Base-by-base conservation (phyloP, 352 stramenopile species). In the Globisporangium takayamanum region DNA sequence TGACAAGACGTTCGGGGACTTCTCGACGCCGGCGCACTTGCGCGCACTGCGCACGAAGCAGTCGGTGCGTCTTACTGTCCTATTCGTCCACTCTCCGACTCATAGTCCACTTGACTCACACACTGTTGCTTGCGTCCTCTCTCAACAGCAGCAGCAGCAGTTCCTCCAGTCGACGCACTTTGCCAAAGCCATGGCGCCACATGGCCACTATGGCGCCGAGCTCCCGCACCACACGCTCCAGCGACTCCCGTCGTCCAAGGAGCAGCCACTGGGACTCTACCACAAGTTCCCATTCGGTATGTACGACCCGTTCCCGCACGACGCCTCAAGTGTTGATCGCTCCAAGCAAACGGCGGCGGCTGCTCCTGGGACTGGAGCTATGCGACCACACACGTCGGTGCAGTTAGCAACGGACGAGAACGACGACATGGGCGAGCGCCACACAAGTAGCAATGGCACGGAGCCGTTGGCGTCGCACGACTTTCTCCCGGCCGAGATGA, bases 1-100 rank as follows among this genome's bases (percentile, higher is more conserved):
- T 26, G 57, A 73, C 41, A 77, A 84, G 57, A 76, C 63, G 2
- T 63, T 84, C 30, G 56, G 62, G 5, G 76, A 84, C 50, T 78
- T 89, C 55, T 70, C 67, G 18, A 64, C 61, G 5, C 68, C 77
- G 2, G 50, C 67, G 5, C 75, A 89, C 50, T 56, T 86, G 26
- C 75, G 73, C 41, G 63, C 64, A 1, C 66, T 84, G 46, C 74
- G 78, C 36, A 73, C 71, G 50, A 76, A 68, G 22, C 73, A 83
- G 51, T 62, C 74, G 41, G 63, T 84, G 53, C 54, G 71, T 60
- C 53, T 68, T 59, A 28, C 47, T 50, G 20, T 33, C 6, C 18
- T 6, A 47, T 39, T 16, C 22, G 28, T 45, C 30, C 18, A 22
- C 22, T 22, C 0, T 22, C 22, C 22, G 22, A 12, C 20, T 42